phyloP scores from a whole-genome alignment of 257 asterid species.

The Nicotiana knightiana region DNA sequence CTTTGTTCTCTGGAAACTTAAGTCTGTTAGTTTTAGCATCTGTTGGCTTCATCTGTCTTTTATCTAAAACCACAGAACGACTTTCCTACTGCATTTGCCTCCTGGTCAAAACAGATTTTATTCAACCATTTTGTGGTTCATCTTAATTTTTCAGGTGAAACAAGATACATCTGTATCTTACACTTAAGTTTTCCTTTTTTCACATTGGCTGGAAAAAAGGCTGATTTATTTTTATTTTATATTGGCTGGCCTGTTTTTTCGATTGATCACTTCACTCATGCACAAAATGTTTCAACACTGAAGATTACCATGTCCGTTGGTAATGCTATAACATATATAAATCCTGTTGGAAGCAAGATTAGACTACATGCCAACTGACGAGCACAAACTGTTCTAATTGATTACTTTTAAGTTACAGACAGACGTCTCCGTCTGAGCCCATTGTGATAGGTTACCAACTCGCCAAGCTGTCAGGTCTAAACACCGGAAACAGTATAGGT shows the following conservation, averaged over 20 bases:
- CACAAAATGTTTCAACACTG: neutral
- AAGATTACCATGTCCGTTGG: neutral
- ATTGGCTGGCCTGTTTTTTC: neutral
- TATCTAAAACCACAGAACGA: neutral
- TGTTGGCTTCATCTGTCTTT: neutral
- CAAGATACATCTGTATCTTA: neutral
- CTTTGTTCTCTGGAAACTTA: neutral
- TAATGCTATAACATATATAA: neutral
- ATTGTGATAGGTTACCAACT: neutral
- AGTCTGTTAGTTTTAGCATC: neutral
- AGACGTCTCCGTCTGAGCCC: neutral
- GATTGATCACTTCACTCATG: neutral
- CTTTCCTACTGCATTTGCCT: neutral
- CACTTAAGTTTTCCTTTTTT: neutral
- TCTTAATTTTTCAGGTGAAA: neutral
- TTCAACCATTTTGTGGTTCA: neutral
- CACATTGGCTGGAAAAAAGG: neutral
- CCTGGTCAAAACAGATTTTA: neutral
- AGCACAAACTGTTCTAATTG: neutral
- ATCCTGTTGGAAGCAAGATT: neutral
- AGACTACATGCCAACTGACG: neutral
- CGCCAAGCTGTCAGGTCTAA: neutral
- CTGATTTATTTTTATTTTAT: neutral
- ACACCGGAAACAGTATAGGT: neutral
- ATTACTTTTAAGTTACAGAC: slow-evolving; percentile 3